These are phyloP conservation scores for Xylariaceae sp. DNA, from an alignment of 2,329 filamentous ascomycete genomes.

Conservation along the genomic window DNA sequence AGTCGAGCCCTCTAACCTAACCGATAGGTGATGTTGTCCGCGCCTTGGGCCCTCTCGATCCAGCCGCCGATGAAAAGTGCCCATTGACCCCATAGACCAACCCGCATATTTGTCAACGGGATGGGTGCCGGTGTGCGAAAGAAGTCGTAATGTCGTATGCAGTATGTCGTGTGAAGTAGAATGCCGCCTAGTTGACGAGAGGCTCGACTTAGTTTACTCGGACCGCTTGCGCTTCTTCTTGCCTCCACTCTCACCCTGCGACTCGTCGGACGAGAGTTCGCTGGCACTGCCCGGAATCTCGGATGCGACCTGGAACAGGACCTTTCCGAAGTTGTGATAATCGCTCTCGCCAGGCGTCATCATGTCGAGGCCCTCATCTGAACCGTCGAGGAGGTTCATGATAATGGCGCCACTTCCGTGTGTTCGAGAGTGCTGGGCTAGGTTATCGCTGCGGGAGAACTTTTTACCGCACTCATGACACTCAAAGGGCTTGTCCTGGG, in stretches of 20 bases:
- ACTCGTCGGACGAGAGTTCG: constrained; percentile 51
- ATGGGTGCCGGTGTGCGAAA: constrained; percentile 26
- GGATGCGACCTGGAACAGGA: constrained; percentile 75
- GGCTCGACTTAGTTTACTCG: constrained; percentile 38
- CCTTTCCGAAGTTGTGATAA: constrained; percentile 63
- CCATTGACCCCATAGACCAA: constrained; percentile 28
- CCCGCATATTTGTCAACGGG: constrained; percentile 27
- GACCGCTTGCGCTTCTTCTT: constrained; percentile 78
- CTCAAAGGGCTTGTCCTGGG: constrained; percentile 96
- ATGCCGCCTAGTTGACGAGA: constrained; percentile 26
- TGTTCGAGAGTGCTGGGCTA: constrained; percentile 91
- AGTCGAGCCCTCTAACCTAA: constrained; percentile 31
- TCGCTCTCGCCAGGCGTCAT: constrained; percentile 51
- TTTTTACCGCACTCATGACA: constrained; percentile 98
- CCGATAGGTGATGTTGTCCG: constrained; percentile 24
- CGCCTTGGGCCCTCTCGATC: constrained; percentile 13
- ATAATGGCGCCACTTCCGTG: constrained; percentile 86
- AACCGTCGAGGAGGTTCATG: constrained; percentile 78
- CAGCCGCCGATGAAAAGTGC: constrained; percentile 16
- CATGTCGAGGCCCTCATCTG: constrained; percentile 45
- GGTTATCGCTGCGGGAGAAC: constrained; percentile 96
- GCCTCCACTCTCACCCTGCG: constrained; percentile 40
- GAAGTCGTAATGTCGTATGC: constrained; percentile 40
- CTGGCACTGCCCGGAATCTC: constrained; percentile 63
- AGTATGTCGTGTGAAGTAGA: constrained; percentile 28